These are phyloP conservation scores for Xylaria polymorpha DNA, from an alignment of 2,329 filamentous ascomycete genomes.

Conservation along the genomic window DNA sequence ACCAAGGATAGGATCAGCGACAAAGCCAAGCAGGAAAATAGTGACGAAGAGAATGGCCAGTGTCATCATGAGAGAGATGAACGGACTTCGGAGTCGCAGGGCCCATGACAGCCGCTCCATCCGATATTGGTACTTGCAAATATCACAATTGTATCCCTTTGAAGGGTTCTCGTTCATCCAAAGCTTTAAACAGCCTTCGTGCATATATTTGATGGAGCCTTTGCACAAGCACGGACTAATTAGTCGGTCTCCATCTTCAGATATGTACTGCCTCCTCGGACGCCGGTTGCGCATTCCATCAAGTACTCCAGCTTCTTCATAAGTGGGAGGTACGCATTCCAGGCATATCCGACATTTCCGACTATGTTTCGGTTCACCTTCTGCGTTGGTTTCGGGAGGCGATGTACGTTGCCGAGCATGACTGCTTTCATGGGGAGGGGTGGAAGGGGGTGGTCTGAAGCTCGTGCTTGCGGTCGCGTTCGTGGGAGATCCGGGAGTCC, in stretches of 20 bases:
- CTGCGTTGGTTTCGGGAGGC: constrained; percentile 39
- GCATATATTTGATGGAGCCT: constrained; percentile 92
- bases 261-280: constrained; percentile 45
- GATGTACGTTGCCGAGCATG: constrained; percentile 35
- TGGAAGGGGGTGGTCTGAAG: constrained; percentile 27
- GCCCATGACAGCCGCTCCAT: constrained; percentile 82
- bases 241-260: constrained; percentile 61
- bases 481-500: constrained; percentile 3
- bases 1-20: constrained; percentile 92
- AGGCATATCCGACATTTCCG: constrained; percentile 87
- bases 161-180: constrained; percentile 83
- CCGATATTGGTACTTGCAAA: constrained; percentile 85
- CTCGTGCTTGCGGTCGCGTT: not conserved
- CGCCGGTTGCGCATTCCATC: constrained; percentile 43
- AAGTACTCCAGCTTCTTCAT: constrained; percentile 49
- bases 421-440: constrained; percentile 36
- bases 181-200: constrained; percentile 85
- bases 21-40: constrained; percentile 86
- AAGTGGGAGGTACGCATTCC: constrained; percentile 70
- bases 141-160: constrained; percentile 89
- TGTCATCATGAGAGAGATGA: constrained; percentile 77
- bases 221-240: constrained; percentile 94
- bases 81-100: constrained; percentile 72
- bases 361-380: constrained; percentile 43
- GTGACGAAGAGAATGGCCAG: constrained; percentile 74